These are phyloP conservation scores for Exophiala spinifera DNA, from an alignment of 2,329 filamentous ascomycete genomes.

Conservation along the genomic window DNA sequence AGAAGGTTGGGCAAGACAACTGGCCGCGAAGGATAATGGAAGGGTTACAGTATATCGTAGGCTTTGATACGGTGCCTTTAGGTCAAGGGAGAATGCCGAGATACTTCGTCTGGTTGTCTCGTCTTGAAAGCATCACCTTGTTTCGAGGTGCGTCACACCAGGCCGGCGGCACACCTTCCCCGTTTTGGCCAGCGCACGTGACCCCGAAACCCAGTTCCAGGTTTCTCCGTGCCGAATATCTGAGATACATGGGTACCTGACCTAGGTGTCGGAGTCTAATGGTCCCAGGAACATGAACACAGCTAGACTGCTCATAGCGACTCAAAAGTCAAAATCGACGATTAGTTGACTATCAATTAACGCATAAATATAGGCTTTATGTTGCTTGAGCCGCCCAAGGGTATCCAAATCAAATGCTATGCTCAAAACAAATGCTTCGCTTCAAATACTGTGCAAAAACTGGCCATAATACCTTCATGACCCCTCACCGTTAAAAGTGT, in stretches of 20 bases:
- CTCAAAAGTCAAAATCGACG: no score
- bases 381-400: not conserved
- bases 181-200: not conserved
- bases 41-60: not conserved
- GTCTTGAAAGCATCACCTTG: not conserved
- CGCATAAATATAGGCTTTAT: not conserved
- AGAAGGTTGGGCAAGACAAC: not conserved
- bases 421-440: not conserved
- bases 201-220: no score
- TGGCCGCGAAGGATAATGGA: not conserved
- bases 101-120: not conserved
- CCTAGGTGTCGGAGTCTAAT: no score
- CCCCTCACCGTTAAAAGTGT: not conserved
- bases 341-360: no score
- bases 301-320: no score
- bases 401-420: not conserved
- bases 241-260: no score
- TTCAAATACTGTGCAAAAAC: no score
- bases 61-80: not conserved
- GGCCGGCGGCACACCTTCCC: not conserved
- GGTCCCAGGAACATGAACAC: not conserved
- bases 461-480: no score
- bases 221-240: no score
- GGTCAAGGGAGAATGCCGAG: not conserved
- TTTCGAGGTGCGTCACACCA: slow-evolving; percentile 2